Conservation (phyloP, 2,329 filamentous ascomycete genomes). For the Pezicula carpinea region DNA sequence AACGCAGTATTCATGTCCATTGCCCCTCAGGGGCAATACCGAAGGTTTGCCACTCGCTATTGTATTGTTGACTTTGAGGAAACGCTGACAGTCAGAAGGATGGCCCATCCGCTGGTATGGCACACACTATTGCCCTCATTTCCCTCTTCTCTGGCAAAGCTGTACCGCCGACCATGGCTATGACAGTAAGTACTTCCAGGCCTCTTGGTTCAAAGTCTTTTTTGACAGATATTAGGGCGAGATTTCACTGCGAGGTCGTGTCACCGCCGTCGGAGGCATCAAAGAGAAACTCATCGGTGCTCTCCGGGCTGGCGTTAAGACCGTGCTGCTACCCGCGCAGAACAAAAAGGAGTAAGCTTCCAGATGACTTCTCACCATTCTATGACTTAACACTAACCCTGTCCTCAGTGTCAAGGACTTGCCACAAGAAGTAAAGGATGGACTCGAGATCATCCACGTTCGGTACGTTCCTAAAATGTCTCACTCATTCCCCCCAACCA, state of each 20-base stretch:
- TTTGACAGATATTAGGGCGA: slow-evolving; percentile 40
- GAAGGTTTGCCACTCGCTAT: slow-evolving; percentile 71
- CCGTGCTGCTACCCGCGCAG: slow-evolving; percentile 78
- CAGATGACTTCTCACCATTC: not conserved
- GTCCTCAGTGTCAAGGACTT: slow-evolving; percentile 64
- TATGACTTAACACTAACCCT: not conserved
- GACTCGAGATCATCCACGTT: slow-evolving; percentile 84
- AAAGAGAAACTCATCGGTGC: slow-evolving; percentile 98
- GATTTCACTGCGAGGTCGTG: slow-evolving; percentile 77
- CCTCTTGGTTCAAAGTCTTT: slow-evolving; percentile 4
- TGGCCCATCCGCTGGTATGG: slow-evolving; percentile 80
- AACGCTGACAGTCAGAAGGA: slow-evolving; percentile 49
- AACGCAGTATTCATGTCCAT: slow-evolving; percentile 89
- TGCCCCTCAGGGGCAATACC: slow-evolving; percentile 93
- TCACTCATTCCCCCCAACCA: slow-evolving; percentile 4
- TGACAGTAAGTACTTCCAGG: slow-evolving; percentile 62
- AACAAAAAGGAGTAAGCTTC: slow-evolving; percentile 72
- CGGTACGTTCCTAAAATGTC: slow-evolving; percentile 50
- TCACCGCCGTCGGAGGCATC: slow-evolving; percentile 94
- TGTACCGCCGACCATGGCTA: slow-evolving; percentile 88
- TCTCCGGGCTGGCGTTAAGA: slow-evolving; percentile 87
- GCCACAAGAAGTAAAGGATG: slow-evolving; percentile 82
- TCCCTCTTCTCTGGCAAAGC: slow-evolving; percentile 81
- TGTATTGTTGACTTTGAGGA: not conserved
- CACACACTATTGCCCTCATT: slow-evolving; percentile 89